Base-by-base conservation (phyloP, 192 early-diverging fungal species). In the Entrophospora sp. region DNA sequence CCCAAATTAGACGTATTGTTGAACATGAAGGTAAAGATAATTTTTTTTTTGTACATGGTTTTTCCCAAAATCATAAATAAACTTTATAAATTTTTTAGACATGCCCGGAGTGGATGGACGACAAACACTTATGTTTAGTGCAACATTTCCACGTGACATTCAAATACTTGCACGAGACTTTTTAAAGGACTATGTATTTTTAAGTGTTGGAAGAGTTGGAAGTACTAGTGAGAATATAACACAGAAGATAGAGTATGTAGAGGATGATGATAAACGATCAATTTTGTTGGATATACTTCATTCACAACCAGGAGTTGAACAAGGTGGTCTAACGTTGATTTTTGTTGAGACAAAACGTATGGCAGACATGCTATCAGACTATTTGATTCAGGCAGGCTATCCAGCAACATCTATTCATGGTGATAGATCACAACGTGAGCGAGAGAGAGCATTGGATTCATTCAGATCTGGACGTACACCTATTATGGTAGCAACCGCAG, bases 321-420 rank as follows among this genome's bases (percentile, higher is more conserved):
- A n/a, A n/a, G n/a, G 72, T 40, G 82, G 89, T 32, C 75, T 95
- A 69, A 97, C 96, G 8, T 78, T 98, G 35, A 92, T 98, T 52
- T 98, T 98, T 81, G 94, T 95, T 14, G 94, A 96, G 76, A 98
- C 96, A 62, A 98, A 96, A 80, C 83, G 91, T 49, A 87, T 86
- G 79, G 94, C 94, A 13, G 96, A 98, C 70, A 84, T 87, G 53
- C 82, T 97, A 24, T 87, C 83, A 67, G 87, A 92, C 74, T 90
- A 87, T 55, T 77, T 99, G 67, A 69, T 84, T 32, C 63, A 77
- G 67, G 76, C 87, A 66, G 78, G 77, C 69, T 93, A 95, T 75
- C 87, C 90, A n/a, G 95, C 94, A 13, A 92, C 95, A 18, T 81
- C 93, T 35, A 99, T 99, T 75, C 95, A 99, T 74, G 96, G 96